phyloP scores from a whole-genome alignment of 495 filamentous ascomycete species.

The Eremomyces bilateralis region DNA sequence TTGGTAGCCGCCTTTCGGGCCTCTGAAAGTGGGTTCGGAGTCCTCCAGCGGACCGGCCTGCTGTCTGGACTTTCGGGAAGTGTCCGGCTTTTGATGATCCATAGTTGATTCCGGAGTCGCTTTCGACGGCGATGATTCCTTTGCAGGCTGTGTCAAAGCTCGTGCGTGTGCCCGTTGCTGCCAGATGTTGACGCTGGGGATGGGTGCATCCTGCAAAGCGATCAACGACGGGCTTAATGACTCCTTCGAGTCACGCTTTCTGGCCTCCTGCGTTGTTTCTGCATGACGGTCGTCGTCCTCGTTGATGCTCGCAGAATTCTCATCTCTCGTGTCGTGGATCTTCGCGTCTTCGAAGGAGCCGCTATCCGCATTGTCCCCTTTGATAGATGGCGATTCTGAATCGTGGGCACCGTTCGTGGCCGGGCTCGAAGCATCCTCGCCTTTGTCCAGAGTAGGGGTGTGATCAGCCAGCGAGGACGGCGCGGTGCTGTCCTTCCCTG shows the following conservation, averaged over 20 bases:
- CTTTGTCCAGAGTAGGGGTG: no score
- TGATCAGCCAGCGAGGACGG: no score
- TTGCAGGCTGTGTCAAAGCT: slow-evolving; percentile 17
- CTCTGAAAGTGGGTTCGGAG: not conserved
- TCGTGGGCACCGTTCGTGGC: no score
- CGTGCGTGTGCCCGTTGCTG: slow-evolving; percentile 48
- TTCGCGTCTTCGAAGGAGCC: slow-evolving; percentile 32
- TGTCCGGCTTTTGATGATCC: no score
- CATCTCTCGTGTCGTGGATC: slow-evolving; percentile 15
- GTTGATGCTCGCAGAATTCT: slow-evolving; percentile 6
- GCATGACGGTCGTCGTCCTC: slow-evolving; percentile 23
- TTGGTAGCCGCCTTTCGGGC: not conserved
- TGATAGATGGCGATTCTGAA: no score
- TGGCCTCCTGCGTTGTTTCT: slow-evolving; percentile 28
- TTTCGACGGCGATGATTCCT: no score
- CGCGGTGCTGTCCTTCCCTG: no score
- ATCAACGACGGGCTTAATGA: no score
- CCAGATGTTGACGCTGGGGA: slow-evolving; percentile 75
- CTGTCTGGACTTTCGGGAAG: slow-evolving; percentile 16
- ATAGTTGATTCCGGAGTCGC: no score
- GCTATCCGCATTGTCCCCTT: no score
- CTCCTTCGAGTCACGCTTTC: slow-evolving; percentile 23
- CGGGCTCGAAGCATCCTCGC: no score
- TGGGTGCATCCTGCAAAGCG: slow-evolving; percentile 59
- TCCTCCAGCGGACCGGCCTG: no score